Percentiles rank a stretch among this genome's conserved stretches.
phyloP scores from a whole-genome alignment of 169 alveolate species.

The Plasmodium ovale region DNA sequence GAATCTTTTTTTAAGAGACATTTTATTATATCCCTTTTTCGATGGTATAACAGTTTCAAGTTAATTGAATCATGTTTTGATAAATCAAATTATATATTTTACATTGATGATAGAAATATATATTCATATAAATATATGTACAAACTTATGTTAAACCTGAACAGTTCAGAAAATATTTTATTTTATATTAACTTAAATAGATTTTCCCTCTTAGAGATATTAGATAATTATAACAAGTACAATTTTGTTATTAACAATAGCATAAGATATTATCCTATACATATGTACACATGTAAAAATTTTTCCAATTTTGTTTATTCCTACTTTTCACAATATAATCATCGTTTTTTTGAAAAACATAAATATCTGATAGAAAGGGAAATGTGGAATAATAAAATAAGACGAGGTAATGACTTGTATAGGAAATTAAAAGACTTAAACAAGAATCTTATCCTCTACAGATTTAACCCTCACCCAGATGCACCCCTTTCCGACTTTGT shows the following conservation, averaged over 20 bases:
- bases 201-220: conserved; percentile 26
- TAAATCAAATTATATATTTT: conserved; percentile 24
- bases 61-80: conserved; percentile 32
- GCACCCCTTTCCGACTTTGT: background rate
- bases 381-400: conserved; percentile 28
- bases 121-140: conserved; percentile 61
- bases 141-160: conserved; percentile 27
- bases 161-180: conserved; percentile 46
- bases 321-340: conserved; percentile 32
- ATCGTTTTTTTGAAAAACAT: conserved; percentile 43
- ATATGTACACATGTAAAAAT: conserved; percentile 19
- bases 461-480: background rate
- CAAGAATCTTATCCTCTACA: conserved; percentile 40
- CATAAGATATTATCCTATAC: conserved; percentile 39
- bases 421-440: conserved; percentile 18
- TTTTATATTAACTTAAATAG: conserved; percentile 60
- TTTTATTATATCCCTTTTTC: conserved; percentile 56
- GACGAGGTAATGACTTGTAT: conserved; percentile 2
- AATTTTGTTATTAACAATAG: conserved; percentile 41
- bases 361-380: conserved; percentile 16
- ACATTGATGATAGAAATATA: conserved; percentile 47
- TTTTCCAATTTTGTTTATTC: conserved; percentile 20
- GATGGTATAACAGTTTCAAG: conserved; percentile 55
- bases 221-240: conserved; percentile 48
- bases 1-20: conserved; percentile 46